Evolutionary conservation across 768 basidiomycete species (phyloP).

Genomic region (Russula olivacea): DNA sequence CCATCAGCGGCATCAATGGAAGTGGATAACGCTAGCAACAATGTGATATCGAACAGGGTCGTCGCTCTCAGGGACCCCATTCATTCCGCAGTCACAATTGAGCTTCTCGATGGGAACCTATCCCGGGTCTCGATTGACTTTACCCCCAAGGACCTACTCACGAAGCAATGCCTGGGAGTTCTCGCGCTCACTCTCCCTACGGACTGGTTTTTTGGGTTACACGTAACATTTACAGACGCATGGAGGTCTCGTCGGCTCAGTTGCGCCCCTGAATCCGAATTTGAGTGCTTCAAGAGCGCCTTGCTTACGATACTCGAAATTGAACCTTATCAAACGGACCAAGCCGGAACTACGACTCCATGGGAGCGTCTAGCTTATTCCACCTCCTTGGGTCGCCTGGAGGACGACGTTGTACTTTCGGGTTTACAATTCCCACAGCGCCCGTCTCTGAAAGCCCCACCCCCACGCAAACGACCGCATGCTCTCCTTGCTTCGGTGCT

Average conservation of each 20-base stretch:
- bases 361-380: slow-evolving; percentile 49
- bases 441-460: not conserved
- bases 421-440: slow-evolving; percentile 37
- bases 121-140: slow-evolving; percentile 50
- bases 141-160: slow-evolving; percentile 49
- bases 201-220: slow-evolving; percentile 50
- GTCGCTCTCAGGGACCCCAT: slow-evolving; percentile 44
- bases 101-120: slow-evolving; percentile 46
- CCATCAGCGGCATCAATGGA: not conserved
- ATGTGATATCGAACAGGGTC: slow-evolving; percentile 30
- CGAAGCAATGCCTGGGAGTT: slow-evolving; percentile 52
- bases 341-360: slow-evolving; percentile 24
- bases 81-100: slow-evolving; percentile 47
- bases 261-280: slow-evolving; percentile 44
- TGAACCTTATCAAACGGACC: slow-evolving; percentile 4
- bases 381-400: slow-evolving; percentile 42
- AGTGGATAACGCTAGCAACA: slow-evolving; percentile 16
- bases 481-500: slow-evolving; percentile 52
- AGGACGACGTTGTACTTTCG: slow-evolving; percentile 54
- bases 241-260: slow-evolving; percentile 50
- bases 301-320: slow-evolving; percentile 45
- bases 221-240: slow-evolving; percentile 47
- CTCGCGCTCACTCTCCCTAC: slow-evolving; percentile 57
- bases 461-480: slow-evolving; percentile 33
- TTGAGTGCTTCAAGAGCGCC: slow-evolving; percentile 49